A percentile compares a stretch with the other conserved stretches of the same genome.
These are phyloP conservation scores for Gynochthodes officinalis DNA, from an alignment of 257 asterid genomes.

Conservation along the genomic window DNA sequence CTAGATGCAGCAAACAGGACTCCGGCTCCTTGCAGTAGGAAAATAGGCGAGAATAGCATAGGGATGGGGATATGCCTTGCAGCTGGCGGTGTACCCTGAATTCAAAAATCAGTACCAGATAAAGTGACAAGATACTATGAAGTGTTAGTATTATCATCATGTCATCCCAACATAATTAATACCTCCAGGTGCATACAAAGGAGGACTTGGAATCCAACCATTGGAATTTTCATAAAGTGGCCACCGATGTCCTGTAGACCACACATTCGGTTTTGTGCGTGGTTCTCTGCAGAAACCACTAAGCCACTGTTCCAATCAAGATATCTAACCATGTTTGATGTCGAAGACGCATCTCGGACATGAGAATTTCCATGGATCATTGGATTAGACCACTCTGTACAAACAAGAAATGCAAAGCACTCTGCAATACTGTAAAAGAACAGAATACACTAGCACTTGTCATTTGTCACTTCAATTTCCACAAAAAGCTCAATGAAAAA, in stretches of 20 bases:
- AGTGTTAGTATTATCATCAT: background rate
- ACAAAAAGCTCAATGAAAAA: conserved; percentile 23
- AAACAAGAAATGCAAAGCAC: conserved; percentile 98
- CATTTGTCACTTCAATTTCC: conserved; percentile 21
- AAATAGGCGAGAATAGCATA: conserved; percentile 81
- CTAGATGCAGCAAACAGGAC: conserved; percentile 62
- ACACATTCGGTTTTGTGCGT: conserved; percentile 57
- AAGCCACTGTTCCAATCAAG: conserved; percentile 79
- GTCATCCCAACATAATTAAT: conserved; percentile 22
- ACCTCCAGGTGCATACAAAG: conserved; percentile 99
- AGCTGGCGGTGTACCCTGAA: conserved; percentile 80
- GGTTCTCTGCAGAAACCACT: conserved; percentile 66
- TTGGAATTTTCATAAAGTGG: conserved; percentile 88
- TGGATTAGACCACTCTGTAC: conserved; percentile 99
- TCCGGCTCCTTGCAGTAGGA: conserved; percentile 80
- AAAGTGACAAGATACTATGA: conserved; percentile 20
- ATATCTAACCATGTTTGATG: conserved; percentile 65
- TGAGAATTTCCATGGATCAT: conserved; percentile 66
- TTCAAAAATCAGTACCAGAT: conserved; percentile 23
- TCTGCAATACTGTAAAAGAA: conserved; percentile 72
- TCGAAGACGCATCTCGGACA: conserved; percentile 65
- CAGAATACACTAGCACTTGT: conserved; percentile 22
- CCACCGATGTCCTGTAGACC: conserved; percentile 93
- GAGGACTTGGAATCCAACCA: conserved; percentile 77
- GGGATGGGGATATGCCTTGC: conserved; percentile 71